These are phyloP conservation scores for Emmonsia crescens DNA, from an alignment of 2,329 filamentous ascomycete species.

Conservation along the genomic window DNA sequence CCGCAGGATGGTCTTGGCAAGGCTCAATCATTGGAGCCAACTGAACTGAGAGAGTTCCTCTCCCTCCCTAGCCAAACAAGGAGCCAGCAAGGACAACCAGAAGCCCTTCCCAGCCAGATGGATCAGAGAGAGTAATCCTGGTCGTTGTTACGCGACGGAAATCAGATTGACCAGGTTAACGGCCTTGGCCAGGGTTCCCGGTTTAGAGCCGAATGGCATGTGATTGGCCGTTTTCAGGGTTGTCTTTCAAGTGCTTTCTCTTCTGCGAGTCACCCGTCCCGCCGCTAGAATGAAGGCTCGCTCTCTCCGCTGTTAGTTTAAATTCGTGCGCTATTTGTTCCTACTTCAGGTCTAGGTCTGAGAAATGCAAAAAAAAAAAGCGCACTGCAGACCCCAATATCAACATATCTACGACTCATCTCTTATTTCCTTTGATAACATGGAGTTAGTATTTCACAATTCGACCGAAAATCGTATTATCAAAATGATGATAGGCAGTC, in stretches of 20 bases:
- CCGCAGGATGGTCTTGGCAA: not conserved
- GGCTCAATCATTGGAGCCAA: not conserved
- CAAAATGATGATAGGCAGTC: not conserved
- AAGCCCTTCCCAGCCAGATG: slow-evolving; percentile 1
- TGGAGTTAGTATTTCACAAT: not conserved
- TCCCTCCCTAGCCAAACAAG: not conserved
- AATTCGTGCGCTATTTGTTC: not conserved
- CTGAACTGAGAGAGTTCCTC: not conserved
- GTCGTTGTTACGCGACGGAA: not conserved
- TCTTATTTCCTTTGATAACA: not conserved
- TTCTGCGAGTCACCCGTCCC: not conserved
- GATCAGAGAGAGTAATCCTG: slow-evolving; percentile 1
- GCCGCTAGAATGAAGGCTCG: not conserved
- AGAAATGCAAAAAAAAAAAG: not conserved
- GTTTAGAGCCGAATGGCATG: not conserved
- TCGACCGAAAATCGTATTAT: not conserved
- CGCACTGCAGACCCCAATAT: not conserved
- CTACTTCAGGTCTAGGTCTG: too few relatives aligned
- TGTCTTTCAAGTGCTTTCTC: too few relatives aligned
- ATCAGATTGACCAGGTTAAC: not conserved
- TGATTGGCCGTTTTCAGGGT: not conserved
- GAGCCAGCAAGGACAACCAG: not conserved
- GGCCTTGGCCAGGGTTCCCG: not conserved
- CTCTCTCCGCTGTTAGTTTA: not conserved
- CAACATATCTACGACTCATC: not conserved